Evolutionary conservation across 2,329 filamentous ascomycete genomes (phyloP).

Genomic region (Huntiella abstrusa): DNA sequence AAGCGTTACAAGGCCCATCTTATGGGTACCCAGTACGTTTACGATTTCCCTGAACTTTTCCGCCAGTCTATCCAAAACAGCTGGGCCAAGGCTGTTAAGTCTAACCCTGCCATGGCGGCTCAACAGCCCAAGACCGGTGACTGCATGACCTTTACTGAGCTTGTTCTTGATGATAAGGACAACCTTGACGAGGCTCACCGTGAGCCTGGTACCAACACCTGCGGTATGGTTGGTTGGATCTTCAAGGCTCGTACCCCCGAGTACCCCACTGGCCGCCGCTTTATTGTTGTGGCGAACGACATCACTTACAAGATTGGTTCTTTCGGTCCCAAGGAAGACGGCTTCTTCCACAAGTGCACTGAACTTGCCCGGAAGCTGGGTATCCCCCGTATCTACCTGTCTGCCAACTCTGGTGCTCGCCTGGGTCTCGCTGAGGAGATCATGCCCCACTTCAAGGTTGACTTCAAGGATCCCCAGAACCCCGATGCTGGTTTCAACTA

Average conservation of each 20-base stretch:
- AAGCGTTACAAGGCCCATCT: constrained; percentile 99
- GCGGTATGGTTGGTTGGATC: constrained; percentile 98
- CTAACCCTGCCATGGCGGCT: constrained; percentile 53
- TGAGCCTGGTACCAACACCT: constrained; percentile 84
- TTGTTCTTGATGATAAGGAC: constrained; percentile 87
- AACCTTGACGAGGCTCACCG: constrained; percentile 83
- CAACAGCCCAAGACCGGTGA: constrained; percentile 74
- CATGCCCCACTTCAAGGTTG: constrained; percentile 91
- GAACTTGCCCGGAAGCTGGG: constrained; percentile 85
- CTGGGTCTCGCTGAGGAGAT: constrained; percentile 93
- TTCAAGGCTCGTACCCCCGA: constrained; percentile 89
- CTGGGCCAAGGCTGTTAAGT: constrained; percentile 61
- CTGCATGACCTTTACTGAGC: constrained; percentile 83
- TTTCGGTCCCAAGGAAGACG: constrained; percentile 89
- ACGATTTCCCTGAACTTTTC: constrained; percentile 99
- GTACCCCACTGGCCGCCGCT: constrained; percentile 79
- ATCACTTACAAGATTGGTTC: constrained; percentile 99
- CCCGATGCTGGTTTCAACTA: constrained; percentile 91
- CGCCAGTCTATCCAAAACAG: constrained; percentile 92
- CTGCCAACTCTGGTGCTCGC: constrained; percentile 95
- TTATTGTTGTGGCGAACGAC: constrained; percentile 95
- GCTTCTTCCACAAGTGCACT: constrained; percentile 98
- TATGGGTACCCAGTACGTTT: constrained; percentile 98
- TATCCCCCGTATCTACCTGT: constrained; percentile 92
- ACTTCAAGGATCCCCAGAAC: constrained; percentile 72